A percentile compares a stretch with the other conserved stretches of the same genome.
phyloP scores from a whole-genome alignment of 2,329 filamentous ascomycete species.

The Trichoderma brevicompactum region DNA sequence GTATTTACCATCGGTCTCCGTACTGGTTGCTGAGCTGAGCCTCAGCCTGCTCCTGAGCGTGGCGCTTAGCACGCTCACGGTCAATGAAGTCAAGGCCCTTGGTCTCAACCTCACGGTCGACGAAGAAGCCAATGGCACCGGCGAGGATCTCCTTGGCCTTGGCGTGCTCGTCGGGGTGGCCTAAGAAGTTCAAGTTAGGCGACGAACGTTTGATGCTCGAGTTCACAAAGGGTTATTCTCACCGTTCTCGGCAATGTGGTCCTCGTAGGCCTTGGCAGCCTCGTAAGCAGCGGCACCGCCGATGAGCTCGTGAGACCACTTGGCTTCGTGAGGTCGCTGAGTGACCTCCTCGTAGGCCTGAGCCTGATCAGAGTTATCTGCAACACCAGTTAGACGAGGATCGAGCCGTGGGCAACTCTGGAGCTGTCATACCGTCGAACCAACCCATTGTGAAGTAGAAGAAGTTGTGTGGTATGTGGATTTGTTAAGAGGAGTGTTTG shows the following conservation, averaged over 20 bases:
- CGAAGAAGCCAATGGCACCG: conserved; percentile 39
- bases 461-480: conserved; percentile 19
- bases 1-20: conserved; percentile 24
- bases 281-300: conserved; percentile 41
- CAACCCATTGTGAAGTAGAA: conserved; percentile 33
- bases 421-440: conserved; percentile 32
- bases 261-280: conserved; percentile 41
- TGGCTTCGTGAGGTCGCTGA: conserved; percentile 38
- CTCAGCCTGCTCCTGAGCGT: conserved; percentile 36
- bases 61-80: conserved; percentile 38
- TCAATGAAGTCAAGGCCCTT: conserved; percentile 39
- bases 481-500: conserved; percentile 13
- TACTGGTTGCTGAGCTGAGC: conserved; percentile 34
- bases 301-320: conserved; percentile 40
- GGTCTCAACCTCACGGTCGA: conserved; percentile 42
- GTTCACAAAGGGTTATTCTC: too few species aligned
- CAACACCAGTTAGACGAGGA: not conserved
- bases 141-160: conserved; percentile 40
- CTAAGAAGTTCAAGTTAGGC: conserved; percentile 24
- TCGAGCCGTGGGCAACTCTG: not conserved
- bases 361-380: conserved; percentile 35
- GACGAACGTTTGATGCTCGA: not conserved
- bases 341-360: conserved; percentile 37
- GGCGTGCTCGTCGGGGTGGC: conserved; percentile 38
- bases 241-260: conserved; percentile 39